These are phyloP conservation scores for Hypoxylon sp. DNA, from an alignment of 2,329 filamentous ascomycete species.

Conservation along the genomic window DNA sequence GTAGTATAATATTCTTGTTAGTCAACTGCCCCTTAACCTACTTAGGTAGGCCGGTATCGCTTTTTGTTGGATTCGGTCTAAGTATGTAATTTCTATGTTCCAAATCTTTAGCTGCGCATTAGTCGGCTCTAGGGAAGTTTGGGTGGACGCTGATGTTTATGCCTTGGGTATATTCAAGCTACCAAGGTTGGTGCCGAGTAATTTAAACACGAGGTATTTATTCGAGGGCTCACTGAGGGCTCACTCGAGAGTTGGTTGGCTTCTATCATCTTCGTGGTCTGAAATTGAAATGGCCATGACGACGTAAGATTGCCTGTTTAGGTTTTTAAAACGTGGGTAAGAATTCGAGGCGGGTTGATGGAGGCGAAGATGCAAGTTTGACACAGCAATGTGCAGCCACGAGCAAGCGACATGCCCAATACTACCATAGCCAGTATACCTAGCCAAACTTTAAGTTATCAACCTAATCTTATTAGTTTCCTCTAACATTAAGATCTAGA, in stretches of 20 bases:
- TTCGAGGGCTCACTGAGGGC: constrained; percentile 4
- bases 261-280: constrained; percentile 11
- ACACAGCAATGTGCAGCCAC: constrained; percentile 1
- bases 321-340: neutral
- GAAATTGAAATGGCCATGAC: neutral
- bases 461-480: constrained; percentile 19
- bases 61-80: neutral
- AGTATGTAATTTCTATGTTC: constrained; percentile 7
- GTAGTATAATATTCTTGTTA: neutral
- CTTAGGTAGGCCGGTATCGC: neutral
- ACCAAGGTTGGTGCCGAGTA: constrained; percentile 20
- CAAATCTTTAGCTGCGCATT: constrained; percentile 14
- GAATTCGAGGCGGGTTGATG: neutral
- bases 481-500: constrained; percentile 21
- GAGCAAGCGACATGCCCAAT: neutral
- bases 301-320: neutral
- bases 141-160: neutral
- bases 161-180: neutral
- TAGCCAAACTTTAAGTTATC: constrained; percentile 7
- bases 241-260: constrained; percentile 9
- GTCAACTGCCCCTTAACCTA: neutral
- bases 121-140: constrained; percentile 22
- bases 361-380: constrained; percentile 8
- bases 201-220: constrained; percentile 4
- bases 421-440: neutral